Conservation (phyloP, 257 asterid species). For the Solanum arcanum region DNA sequence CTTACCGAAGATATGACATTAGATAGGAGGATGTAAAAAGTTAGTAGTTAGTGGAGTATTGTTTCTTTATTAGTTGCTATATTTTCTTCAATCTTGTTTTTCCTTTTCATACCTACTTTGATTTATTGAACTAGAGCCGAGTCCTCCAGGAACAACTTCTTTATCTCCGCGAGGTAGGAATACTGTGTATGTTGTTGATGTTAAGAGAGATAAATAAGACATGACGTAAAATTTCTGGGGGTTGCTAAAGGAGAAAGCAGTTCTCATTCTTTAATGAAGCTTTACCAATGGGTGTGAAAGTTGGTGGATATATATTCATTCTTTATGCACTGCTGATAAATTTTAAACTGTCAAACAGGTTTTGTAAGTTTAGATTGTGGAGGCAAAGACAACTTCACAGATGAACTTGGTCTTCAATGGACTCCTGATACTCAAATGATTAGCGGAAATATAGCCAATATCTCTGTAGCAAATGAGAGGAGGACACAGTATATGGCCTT, state of each 20-base stretch:
- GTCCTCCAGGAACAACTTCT: neutral
- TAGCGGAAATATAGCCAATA: conserved; percentile 41
- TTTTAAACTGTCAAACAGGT: conserved; percentile 38
- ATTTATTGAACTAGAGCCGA: neutral
- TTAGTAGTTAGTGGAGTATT: neutral
- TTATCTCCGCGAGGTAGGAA: neutral
- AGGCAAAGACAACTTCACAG: conserved; percentile 59
- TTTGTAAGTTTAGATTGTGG: conserved; percentile 91
- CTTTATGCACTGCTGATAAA: neutral
- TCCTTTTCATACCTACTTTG: neutral
- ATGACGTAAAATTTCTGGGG: neutral
- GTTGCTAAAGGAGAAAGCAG: neutral
- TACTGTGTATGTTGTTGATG: neutral
- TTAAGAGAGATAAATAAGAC: neutral
- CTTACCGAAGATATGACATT: neutral
- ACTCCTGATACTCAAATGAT: conserved; percentile 48
- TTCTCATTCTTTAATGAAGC: neutral
- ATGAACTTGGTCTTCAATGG: conserved; percentile 72
- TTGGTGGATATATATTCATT: neutral
- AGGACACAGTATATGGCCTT: conserved; percentile 58
- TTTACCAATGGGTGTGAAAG: neutral
- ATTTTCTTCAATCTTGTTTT: neutral
- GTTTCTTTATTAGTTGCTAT: neutral
- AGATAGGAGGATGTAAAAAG: neutral
- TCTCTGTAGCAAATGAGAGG: conserved; percentile 53